Base-by-base conservation (phyloP, 2,329 filamentous ascomycete genomes). In the Colletotrichum spinosum region DNA sequence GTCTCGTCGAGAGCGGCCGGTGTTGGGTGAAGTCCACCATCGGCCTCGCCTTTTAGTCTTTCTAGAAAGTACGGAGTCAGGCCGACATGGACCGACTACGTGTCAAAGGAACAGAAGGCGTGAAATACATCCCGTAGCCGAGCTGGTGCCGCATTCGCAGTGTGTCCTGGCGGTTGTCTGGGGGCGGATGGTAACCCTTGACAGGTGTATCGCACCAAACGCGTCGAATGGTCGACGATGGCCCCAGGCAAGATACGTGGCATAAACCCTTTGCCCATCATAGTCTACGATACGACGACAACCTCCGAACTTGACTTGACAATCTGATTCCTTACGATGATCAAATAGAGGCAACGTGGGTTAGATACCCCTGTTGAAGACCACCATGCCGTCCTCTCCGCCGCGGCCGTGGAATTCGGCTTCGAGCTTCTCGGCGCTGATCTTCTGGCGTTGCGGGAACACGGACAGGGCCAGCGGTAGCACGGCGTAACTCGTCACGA, bases 331-430 rank as follows among this genome's bases (percentile, higher is more conserved):
- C 13, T 42, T 48, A 64, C 55, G 33, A 60, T 13, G 33, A 35
- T 37, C 48, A 17, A 33, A 15, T 44, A 34, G 44, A n/a, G 17
- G 34, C 17, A 58, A 25, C 25, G 33, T 53, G 11, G 34, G 52
- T 42, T 66, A 97, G 72, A 99, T 95, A 11, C 96, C 96, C 73
- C 96, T 88, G 79, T 99, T 98, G 80, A 99, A 98, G 76, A 97
- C 93, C n/a, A 99, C 92, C 82, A 93, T 84, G 0, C 92, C 94
- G 59, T 87, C 86, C 69, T 90, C 86, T 1, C 94, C 95, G 38
- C 93, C 94, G 61, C 87, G 87, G 7, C 88, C 90, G 80, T 90
- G 91, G 77, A 99, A 98, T 79, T 97, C 92, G 68, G 91, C 84
- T 83, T 98, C 96, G 61, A 99, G 80, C 55, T 83, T 88, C 37